Evolutionary conservation across 208 protist genomes (phyloP).

Genomic region (Acanthamoeba sp.): DNA sequence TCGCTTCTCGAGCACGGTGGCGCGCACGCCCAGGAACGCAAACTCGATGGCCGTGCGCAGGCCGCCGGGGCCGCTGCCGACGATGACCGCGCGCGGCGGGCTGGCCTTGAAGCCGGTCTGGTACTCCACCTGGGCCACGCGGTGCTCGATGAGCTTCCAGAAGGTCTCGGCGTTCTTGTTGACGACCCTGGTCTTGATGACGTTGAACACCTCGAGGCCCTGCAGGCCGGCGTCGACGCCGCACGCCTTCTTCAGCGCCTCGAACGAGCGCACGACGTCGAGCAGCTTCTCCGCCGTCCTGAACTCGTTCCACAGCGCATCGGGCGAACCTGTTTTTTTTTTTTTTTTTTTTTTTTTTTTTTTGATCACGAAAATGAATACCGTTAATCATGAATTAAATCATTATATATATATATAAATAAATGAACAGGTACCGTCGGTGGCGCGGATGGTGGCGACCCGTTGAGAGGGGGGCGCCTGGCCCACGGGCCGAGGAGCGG

Average conservation of each 20-base stretch:
- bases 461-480: not conserved
- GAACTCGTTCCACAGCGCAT: constrained; percentile 62
- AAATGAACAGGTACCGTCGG: not conserved
- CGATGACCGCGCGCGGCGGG: constrained; percentile 50
- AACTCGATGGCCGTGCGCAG: constrained; percentile 68
- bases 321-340: not conserved
- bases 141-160: constrained; percentile 64
- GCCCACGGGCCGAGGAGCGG: not conserved
- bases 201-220: constrained; percentile 11
- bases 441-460: not conserved
- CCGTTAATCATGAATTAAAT: too few relatives aligned
- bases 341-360: too few relatives aligned
- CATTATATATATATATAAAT: not conserved
- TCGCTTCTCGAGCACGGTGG: constrained; percentile 67
- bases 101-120: not conserved
- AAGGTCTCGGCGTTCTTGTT: constrained; percentile 53
- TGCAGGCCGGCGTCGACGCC: not conserved
- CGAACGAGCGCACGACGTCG: constrained; percentile 49
- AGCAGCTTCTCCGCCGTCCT: constrained; percentile 5
- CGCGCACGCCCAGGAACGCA: constrained; percentile 9
- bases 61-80: constrained; percentile 52
- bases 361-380: too few relatives aligned
- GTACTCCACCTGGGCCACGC: constrained; percentile 65
- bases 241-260: constrained; percentile 25
- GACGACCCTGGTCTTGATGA: constrained; percentile 29